A percentile compares a stretch with the other conserved stretches of the same genome.
phyloP scores from a whole-genome alignment of 2,329 filamentous ascomycete genomes.

The Aspergillus pseudoglaucus region DNA sequence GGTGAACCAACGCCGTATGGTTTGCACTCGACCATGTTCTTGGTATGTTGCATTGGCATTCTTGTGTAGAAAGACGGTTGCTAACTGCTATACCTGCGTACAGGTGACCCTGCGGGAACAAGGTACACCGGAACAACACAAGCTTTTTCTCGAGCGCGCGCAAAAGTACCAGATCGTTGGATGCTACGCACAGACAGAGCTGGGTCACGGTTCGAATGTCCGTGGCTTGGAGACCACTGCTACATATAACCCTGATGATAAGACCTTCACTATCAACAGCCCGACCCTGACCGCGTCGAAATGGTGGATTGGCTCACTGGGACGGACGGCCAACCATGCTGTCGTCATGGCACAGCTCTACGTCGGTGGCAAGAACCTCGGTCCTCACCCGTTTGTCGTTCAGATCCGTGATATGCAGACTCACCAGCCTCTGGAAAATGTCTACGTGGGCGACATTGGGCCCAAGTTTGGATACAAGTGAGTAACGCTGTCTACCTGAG shows the following conservation, averaged over 20 bases:
- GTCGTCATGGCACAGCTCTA: conserved; percentile 73
- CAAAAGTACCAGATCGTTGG: conserved; percentile 66
- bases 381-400: conserved; percentile 72
- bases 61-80: neutral
- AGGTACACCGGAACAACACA: conserved; percentile 65
- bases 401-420: conserved; percentile 66
- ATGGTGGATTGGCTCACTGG: conserved; percentile 79
- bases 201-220: conserved; percentile 73
- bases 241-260: conserved; percentile 66
- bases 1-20: conserved; percentile 69
- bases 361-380: conserved; percentile 60
- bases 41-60: conserved; percentile 40
- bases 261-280: conserved; percentile 69
- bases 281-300: conserved; percentile 69
- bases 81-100: conserved; percentile 1
- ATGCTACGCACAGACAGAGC: conserved; percentile 74
- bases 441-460: conserved; percentile 73
- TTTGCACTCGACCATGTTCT: conserved; percentile 65
- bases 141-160: conserved; percentile 64
- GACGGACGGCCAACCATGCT: conserved; percentile 68
- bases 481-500: conserved; percentile 11
- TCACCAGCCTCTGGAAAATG: conserved; percentile 60
- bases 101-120: conserved; percentile 65
- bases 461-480: conserved; percentile 70
- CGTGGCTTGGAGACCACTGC: conserved; percentile 66